Conservation (phyloP, 1,284 basidiomycete genomes). For the Coniferiporia sulphurascens region DNA sequence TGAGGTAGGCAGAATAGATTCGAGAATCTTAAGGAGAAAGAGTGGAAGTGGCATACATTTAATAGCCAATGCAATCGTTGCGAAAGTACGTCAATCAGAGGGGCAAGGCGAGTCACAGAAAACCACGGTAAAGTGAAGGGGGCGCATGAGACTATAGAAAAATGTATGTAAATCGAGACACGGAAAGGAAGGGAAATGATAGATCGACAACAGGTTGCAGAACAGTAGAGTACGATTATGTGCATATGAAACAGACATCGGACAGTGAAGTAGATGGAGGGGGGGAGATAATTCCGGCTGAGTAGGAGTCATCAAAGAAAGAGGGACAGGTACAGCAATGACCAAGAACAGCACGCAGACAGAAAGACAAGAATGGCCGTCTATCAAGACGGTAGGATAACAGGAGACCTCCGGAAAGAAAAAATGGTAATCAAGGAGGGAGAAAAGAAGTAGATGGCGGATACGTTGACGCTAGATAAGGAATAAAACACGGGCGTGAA, state of each 20-base stretch:
- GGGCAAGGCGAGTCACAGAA: background rate
- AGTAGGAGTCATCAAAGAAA: background rate
- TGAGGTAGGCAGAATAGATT: background rate
- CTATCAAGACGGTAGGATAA: no score
- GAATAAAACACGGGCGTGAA: constrained; percentile 12
- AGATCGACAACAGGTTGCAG: background rate
- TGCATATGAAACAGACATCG: background rate
- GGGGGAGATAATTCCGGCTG: no score
- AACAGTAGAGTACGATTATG: background rate
- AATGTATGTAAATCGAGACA: background rate
- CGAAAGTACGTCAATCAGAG: background rate
- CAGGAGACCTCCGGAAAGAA: no score
- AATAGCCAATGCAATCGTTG: background rate
- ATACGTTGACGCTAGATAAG: constrained; percentile 10
- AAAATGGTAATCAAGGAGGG: background rate
- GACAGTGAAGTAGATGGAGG: background rate
- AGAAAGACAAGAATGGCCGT: background rate
- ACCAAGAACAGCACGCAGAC: background rate
- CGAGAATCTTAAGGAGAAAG: background rate
- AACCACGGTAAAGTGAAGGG: background rate
- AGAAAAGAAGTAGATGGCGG: constrained; percentile 1
- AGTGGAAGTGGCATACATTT: background rate
- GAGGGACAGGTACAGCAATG: background rate
- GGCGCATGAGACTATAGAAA: background rate
- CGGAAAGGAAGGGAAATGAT: background rate